These are phyloP conservation scores for Claviceps sp. DNA, from an alignment of 2,329 filamentous ascomycete species.

Conservation along the genomic window DNA sequence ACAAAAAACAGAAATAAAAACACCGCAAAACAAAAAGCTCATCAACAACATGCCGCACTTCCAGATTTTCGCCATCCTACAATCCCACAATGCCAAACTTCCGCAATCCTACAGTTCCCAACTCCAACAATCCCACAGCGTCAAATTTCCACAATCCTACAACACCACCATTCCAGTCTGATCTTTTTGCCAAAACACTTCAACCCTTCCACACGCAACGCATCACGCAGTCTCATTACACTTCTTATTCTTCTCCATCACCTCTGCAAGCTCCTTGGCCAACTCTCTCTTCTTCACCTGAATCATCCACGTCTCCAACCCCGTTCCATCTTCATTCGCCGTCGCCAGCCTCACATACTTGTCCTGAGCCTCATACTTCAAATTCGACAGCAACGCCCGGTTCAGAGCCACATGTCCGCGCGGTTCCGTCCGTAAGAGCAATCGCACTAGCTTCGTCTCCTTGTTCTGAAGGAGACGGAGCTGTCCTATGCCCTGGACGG, in stretches of 20 bases:
- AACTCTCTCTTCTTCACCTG: conserved; percentile 54
- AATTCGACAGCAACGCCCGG: conserved; percentile 45
- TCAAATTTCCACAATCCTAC: too few species aligned
- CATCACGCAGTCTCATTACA: conserved; percentile 37
- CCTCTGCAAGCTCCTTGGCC: conserved; percentile 38
- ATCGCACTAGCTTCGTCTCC: conserved; percentile 48
- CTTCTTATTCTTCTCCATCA: conserved; percentile 40
- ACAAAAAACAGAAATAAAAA: too few species aligned
- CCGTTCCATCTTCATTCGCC: conserved; percentile 42
- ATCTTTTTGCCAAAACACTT: too few species aligned
- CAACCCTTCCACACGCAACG: neutral
- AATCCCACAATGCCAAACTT: too few species aligned
- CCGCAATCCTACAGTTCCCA: too few species aligned
- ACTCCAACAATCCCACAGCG: too few species aligned
- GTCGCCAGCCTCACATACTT: conserved; percentile 49
- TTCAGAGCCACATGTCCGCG: conserved; percentile 64
- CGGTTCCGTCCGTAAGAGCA: conserved; percentile 63
- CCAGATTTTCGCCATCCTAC: too few species aligned
- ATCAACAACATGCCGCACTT: too few species aligned
- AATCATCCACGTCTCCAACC: conserved; percentile 56
- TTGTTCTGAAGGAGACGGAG: conserved; percentile 64
- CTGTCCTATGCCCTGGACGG: conserved; percentile 55
- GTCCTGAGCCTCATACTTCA: conserved; percentile 46
- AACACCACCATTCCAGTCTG: too few species aligned
- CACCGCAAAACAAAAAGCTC: too few species aligned